Conservation (phyloP, 345 rosid genomes). For the Populus davidiana region DNA sequence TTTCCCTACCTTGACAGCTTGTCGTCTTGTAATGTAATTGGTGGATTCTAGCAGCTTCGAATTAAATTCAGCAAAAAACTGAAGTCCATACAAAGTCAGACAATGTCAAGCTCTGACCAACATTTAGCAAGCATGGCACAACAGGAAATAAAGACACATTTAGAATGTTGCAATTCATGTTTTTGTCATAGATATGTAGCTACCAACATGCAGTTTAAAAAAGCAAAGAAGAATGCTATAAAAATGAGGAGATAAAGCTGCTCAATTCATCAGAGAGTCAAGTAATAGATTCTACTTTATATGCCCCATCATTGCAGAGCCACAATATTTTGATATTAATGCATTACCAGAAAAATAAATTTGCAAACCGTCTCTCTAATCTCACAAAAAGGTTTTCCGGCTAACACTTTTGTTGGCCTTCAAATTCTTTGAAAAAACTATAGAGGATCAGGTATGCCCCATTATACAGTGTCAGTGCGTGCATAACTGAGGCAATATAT, state of each 20-base stretch:
- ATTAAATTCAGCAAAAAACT: slow-evolving; percentile 89
- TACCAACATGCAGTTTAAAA: background rate
- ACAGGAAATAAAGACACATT: background rate
- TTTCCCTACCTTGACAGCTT: slow-evolving; percentile 75
- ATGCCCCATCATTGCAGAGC: background rate
- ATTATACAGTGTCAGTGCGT: background rate
- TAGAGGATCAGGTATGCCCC: background rate
- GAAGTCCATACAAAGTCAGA: slow-evolving; percentile 26
- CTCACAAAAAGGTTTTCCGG: background rate
- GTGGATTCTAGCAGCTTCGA: slow-evolving; percentile 83
- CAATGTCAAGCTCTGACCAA: slow-evolving; percentile 9
- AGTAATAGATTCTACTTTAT: background rate
- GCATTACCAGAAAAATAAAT: too few species aligned
- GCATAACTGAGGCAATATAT: background rate
- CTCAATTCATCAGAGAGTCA: background rate
- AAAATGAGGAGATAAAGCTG: background rate
- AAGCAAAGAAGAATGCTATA: background rate
- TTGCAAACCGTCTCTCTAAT: background rate
- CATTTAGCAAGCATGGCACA: background rate
- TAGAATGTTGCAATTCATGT: background rate
- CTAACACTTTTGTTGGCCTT: background rate
- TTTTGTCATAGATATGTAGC: background rate
- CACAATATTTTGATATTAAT: background rate
- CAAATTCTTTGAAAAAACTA: background rate
- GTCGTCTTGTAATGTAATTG: slow-evolving; percentile 93